Evolutionary conservation across 257 asterid species (phyloP).

Genomic region (Solanum ossicruentum): DNA sequence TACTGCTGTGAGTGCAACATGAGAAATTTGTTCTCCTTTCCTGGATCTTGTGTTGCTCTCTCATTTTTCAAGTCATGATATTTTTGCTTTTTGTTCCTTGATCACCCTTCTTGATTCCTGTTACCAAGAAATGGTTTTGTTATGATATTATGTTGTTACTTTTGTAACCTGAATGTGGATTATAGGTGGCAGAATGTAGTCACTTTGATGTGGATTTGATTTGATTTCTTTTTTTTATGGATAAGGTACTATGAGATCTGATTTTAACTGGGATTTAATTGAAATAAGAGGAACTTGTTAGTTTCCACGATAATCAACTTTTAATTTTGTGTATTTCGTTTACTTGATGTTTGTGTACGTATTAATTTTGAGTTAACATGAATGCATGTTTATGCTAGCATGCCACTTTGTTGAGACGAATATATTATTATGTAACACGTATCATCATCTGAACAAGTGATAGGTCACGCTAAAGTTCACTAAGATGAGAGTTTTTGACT

Average conservation of each 20-base stretch:
- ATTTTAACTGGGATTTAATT: not conserved
- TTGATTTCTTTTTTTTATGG: not conserved
- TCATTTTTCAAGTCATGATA: not conserved
- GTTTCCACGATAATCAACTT: not conserved
- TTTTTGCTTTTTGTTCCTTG: not conserved
- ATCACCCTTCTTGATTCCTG: not conserved
- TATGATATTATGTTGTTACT: not conserved
- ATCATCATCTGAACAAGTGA: not conserved
- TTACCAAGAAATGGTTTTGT: not conserved
- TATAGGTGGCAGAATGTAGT: not conserved
- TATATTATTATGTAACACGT: not conserved
- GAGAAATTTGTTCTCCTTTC: not conserved
- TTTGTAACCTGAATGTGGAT: not conserved
- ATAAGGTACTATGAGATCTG: not conserved
- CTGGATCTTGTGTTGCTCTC: not conserved
- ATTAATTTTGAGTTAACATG: not conserved
- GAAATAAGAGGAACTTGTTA: not conserved
- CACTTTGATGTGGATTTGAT: not conserved
- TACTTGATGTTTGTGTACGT: not conserved
- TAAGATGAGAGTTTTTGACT: not conserved
- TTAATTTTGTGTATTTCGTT: not conserved
- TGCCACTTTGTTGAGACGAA: not conserved
- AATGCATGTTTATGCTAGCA: not conserved
- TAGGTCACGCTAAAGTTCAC: not conserved
- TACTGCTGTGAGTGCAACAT: constrained; percentile 64